Evolutionary conservation across 2,329 filamentous ascomycete species (phyloP).

Genomic region (Calonectria crousiana): DNA sequence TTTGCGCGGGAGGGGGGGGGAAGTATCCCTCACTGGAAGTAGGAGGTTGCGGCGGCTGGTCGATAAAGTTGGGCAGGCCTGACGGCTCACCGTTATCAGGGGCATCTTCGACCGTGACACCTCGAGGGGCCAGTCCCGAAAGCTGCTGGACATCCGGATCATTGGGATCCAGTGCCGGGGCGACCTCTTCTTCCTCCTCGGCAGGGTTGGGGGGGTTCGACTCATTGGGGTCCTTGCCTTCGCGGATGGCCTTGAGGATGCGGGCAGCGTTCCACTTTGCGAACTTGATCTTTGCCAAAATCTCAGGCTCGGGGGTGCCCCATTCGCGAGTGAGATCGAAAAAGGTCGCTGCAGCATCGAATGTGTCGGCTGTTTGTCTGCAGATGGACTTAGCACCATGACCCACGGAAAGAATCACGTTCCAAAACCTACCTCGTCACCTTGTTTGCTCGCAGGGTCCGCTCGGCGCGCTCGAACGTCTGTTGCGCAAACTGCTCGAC

Average conservation of each 20-base stretch:
- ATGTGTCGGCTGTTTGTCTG: slow-evolving; percentile 93
- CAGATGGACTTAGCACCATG: slow-evolving; percentile 1
- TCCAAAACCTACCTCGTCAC: slow-evolving; percentile 75
- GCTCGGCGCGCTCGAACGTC: slow-evolving; percentile 86
- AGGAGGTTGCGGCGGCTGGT: slow-evolving; percentile 41
- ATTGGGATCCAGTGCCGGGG: slow-evolving; percentile 67
- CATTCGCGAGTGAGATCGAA: slow-evolving; percentile 90
- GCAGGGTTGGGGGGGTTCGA: slow-evolving; percentile 85
- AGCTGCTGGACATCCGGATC: slow-evolving; percentile 73
- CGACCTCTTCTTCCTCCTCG: slow-evolving; percentile 51
- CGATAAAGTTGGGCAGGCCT: slow-evolving; percentile 43
- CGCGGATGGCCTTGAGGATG: slow-evolving; percentile 91
- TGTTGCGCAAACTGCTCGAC: slow-evolving; percentile 94
- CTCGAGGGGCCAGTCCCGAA: slow-evolving; percentile 51
- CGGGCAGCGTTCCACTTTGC: slow-evolving; percentile 95
- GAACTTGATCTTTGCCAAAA: slow-evolving; percentile 90
- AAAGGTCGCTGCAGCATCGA: slow-evolving; percentile 92
- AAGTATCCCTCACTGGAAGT: slow-evolving; percentile 49
- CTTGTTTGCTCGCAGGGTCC: slow-evolving; percentile 83
- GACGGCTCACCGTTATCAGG: slow-evolving; percentile 57
- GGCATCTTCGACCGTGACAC: slow-evolving; percentile 65
- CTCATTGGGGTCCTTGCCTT: slow-evolving; percentile 91
- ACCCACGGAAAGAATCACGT: too few species aligned
- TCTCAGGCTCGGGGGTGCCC: slow-evolving; percentile 80
- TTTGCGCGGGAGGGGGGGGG: slow-evolving; percentile 33